These are phyloP conservation scores for Cryptosporidium meleagridis DNA, from an alignment of 169 alveolate genomes.

Conservation along the genomic window DNA sequence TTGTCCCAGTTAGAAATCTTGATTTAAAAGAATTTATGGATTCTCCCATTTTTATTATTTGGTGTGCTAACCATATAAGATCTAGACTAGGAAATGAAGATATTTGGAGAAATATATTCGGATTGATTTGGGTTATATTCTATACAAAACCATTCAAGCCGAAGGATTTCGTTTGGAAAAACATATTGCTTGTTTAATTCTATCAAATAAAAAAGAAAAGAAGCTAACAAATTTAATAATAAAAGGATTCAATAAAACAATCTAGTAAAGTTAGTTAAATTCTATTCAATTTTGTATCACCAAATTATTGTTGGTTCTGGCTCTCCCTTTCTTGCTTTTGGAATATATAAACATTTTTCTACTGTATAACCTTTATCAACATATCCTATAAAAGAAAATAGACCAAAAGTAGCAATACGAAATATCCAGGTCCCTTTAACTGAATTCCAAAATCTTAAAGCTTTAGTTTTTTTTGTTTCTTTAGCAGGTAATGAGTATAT, in stretches of 20 bases:
- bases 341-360: conserved; percentile 55
- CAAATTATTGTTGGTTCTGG: conserved; percentile 74
- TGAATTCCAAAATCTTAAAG: conserved; percentile 59
- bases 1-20: background rate
- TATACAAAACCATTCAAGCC: conserved; percentile 55
- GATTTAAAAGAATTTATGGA: conserved; percentile 13
- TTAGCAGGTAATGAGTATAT: conserved; percentile 44
- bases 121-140: conserved; percentile 53
- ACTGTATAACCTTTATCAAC: conserved; percentile 69
- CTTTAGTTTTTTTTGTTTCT: conserved; percentile 62
- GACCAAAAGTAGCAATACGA: conserved; percentile 50
- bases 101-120: conserved; percentile 68
- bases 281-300: background rate
- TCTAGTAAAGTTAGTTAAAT: background rate
- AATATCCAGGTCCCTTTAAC: conserved; percentile 66
- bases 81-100: conserved; percentile 70
- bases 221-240: background rate
- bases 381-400: conserved; percentile 64
- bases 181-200: conserved; percentile 31
- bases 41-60: conserved; percentile 52
- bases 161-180: conserved; percentile 32
- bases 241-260: background rate
- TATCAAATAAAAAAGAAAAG: background rate
- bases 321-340: conserved; percentile 59
- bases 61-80: conserved; percentile 69